Evolutionary conservation across 2,329 filamentous ascomycete genomes (phyloP), one percentile per base, ranked within the genome.

Genomic region (Ciborinia camelliae): DNA sequence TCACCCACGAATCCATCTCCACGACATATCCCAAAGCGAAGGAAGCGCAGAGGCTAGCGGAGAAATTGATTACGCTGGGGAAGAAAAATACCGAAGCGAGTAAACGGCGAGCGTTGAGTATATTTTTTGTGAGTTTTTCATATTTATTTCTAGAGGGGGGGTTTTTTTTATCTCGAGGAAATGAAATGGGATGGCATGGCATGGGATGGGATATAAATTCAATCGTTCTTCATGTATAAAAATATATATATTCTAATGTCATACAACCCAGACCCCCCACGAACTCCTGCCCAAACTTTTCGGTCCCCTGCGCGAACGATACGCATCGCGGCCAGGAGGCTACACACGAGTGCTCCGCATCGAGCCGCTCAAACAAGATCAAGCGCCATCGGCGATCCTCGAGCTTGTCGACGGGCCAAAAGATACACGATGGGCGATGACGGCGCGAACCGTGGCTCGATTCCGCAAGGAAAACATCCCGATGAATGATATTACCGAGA

Each of bases 21-120:
- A 99, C 95, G 59, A 97, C 95, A 79, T 97, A 90, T 84, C 88
- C 90, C 76, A 98, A 98, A 80, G 95, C 95, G 55, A 99, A 98
- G 80, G 95, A 99, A 81, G 91, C 95, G 26, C 95, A 99, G 80
- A 85, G 91, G 51, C 78, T 98, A 71, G 95, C 93, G 9, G 95
- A 99, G 76, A 96, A 96, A 81, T 82, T 98, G 71, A 93, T 99
- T 73, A 97, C 93, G 5, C 78, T 97, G 72, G 94, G 91, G 26
- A 99, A 98, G 84, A 90, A 88, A 80, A 92, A 97, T 77, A 96
- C 94, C 48, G 89, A 92, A 74, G 90, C 91, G 26, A 89, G 89
- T 67, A 84, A 86, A 76, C 83, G 87, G 75, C 86, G 85, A 71
- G 94, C 92, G n/a, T 81, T 89, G 73, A 86, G 85, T 47, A 92